A percentile compares a stretch with the other conserved stretches of the same genome.
These are phyloP conservation scores for Gigaspora rosea DNA, from an alignment of 192 early-diverging fungal genomes.

Conservation along the genomic window DNA sequence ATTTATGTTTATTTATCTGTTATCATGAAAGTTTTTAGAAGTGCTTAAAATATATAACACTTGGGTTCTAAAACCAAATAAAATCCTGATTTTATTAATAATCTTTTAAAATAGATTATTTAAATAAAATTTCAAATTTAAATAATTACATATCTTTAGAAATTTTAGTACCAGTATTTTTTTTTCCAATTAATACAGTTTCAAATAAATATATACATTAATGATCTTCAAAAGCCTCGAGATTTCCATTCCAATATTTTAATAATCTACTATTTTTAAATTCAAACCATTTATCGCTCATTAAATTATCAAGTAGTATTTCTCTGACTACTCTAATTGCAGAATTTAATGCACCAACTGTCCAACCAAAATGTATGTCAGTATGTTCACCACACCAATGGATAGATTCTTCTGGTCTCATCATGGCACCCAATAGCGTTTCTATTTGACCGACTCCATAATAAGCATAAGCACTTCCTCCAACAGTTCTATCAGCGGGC, in stretches of 20 bases:
- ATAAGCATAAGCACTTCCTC: conserved; percentile 32
- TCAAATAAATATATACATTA: too few species aligned
- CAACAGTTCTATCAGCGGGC: conserved; percentile 25
- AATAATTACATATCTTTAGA: too few species aligned
- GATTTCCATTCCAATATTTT: background rate
- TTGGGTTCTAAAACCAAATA: too few species aligned
- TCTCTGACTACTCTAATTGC: background rate
- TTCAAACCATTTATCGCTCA: background rate
- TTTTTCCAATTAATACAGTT: too few species aligned
- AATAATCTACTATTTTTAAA: background rate
- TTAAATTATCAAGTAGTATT: background rate
- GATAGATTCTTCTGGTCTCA: conserved; percentile 6
- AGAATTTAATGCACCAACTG: background rate
- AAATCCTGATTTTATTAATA: too few species aligned
- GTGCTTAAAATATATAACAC: too few species aligned
- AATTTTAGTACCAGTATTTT: too few species aligned
- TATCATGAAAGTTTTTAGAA: too few species aligned
- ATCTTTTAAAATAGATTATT: too few species aligned
- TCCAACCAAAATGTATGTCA: conserved; percentile 32
- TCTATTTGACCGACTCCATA: background rate
- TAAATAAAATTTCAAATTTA: too few species aligned
- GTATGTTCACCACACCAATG: conserved; percentile 41
- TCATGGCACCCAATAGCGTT: conserved; percentile 2
- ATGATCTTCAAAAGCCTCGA: background rate
- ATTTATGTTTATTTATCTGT: too few species aligned